A percentile compares a stretch with the other conserved stretches of the same genome.
These are phyloP conservation scores for Lolium rigidum DNA, from an alignment of 176 grass and related monocot genomes.

Conservation along the genomic window DNA sequence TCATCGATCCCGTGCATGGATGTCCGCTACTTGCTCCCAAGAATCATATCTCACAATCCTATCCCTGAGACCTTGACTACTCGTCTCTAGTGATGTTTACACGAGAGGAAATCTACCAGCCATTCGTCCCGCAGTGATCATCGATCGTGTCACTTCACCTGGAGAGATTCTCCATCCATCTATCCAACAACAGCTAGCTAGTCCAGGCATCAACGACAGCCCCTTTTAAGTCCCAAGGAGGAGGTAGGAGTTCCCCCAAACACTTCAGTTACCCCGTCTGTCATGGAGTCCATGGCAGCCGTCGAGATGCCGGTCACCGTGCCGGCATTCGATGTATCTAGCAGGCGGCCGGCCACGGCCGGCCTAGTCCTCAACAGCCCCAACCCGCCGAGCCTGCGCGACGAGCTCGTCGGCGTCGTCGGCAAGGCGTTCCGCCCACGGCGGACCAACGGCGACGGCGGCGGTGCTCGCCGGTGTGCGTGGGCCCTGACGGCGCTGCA, in stretches of 20 bases:
- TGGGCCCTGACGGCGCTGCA: constrained; percentile 54
- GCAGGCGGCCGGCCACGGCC: constrained; percentile 32
- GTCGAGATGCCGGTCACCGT: constrained; percentile 22
- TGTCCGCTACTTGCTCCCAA: constrained; percentile 12
- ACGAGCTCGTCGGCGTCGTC: constrained; percentile 49
- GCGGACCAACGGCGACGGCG: not conserved
- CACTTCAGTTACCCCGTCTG: constrained; percentile 55
- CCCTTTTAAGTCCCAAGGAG: constrained; percentile 39
- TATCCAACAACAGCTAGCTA: not conserved
- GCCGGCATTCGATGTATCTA: constrained; percentile 46
- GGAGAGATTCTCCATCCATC: constrained; percentile 43
- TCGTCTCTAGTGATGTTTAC: constrained; percentile 45
- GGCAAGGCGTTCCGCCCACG: constrained; percentile 54
- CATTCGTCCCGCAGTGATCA: not conserved
- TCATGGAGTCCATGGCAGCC: constrained; percentile 14
- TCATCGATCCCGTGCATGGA: not conserved
- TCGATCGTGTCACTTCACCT: constrained; percentile 24
- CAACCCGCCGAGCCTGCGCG: constrained; percentile 52
- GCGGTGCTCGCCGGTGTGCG: constrained; percentile 25
- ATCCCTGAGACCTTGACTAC: constrained; percentile 2
- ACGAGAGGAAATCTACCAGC: constrained; percentile 19
- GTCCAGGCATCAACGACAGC: not conserved
- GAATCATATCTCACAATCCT: constrained; percentile 37
- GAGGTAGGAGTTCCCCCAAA: constrained; percentile 62
- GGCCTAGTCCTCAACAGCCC: constrained; percentile 51